Evolutionary conservation across 179 eudicot genomes (phyloP).

Genomic region (Beta lomatogona): DNA sequence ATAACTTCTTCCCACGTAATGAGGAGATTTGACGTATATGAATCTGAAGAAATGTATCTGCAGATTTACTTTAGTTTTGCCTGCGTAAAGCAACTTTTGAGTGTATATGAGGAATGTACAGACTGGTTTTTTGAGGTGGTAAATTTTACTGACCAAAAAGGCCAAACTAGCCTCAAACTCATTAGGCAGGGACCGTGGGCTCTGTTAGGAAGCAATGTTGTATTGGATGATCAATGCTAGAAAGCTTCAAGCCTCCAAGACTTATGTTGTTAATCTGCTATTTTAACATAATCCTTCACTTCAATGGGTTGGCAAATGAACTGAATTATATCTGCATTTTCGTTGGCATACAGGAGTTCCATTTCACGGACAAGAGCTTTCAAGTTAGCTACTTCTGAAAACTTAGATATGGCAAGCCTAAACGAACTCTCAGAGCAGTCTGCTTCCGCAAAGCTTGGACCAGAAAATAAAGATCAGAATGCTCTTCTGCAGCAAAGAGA

Average conservation of each 20-base stretch:
- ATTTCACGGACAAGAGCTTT: conserved; percentile 68
- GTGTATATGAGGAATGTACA: neutral
- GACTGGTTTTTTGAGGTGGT: neutral
- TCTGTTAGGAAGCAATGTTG: neutral
- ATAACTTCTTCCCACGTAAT: neutral
- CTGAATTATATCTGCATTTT: conserved; percentile 1
- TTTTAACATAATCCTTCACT: neutral
- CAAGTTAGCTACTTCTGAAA: conserved; percentile 30
- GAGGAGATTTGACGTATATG: neutral
- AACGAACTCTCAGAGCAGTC: conserved; percentile 35
- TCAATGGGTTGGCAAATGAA: neutral
- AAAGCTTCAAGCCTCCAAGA: neutral
- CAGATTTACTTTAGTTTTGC: neutral
- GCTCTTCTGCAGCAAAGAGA: conserved; percentile 36
- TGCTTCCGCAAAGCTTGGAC: conserved; percentile 39
- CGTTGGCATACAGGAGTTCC: conserved; percentile 65
- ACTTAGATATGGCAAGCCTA: conserved; percentile 35
- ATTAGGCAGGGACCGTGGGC: too few relatives aligned
- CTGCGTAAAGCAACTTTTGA: neutral
- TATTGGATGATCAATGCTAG: neutral
- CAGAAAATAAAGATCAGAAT: conserved; percentile 34
- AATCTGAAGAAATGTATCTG: neutral
- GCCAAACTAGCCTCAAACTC: too few relatives aligned
- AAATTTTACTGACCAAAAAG: neutral
- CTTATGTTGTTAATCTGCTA: neutral